A percentile compares a stretch with the other conserved stretches of the same genome.
Evolutionary conservation across 78 protist species (phyloP).

Genomic region (Speleostelium caveatum): DNA sequence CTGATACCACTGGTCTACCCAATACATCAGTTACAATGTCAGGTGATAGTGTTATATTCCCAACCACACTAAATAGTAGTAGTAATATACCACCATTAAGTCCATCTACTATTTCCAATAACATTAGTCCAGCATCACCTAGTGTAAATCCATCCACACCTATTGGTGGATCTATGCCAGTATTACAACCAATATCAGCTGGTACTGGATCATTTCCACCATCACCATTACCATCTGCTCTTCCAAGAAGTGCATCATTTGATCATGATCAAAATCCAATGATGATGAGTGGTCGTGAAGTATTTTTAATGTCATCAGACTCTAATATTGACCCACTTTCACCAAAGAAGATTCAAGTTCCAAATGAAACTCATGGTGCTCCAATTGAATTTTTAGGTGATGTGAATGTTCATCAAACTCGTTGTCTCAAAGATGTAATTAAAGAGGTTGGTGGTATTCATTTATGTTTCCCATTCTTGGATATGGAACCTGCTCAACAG

Average conservation of each 20-base stretch:
- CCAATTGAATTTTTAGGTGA: slow-evolving; percentile 60
- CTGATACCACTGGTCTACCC: neutral
- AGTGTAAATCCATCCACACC: neutral
- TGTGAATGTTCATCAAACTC: slow-evolving; percentile 75
- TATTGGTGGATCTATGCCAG: neutral
- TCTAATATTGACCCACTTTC: neutral
- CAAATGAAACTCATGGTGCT: slow-evolving; percentile 77
- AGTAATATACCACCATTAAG: neutral
- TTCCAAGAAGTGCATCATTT: neutral
- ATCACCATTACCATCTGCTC: neutral
- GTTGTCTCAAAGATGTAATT: slow-evolving; percentile 74
- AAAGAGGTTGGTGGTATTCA: slow-evolving; percentile 80
- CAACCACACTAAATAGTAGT: neutral
- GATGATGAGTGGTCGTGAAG: too few relatives aligned
- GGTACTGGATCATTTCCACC: neutral
- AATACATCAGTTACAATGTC: slow-evolving; percentile 45
- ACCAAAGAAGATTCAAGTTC: slow-evolving; percentile 26
- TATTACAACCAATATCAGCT: neutral
- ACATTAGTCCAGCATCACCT: neutral
- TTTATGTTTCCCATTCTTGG: slow-evolving; percentile 69
- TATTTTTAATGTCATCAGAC: neutral
- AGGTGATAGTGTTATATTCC: slow-evolving; percentile 32
- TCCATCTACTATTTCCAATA: neutral
- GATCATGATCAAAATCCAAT: neutral
- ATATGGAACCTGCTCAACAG: slow-evolving; percentile 80